Conservation (phyloP, 139 green algal species). For the Pleodorina starrii region DNA sequence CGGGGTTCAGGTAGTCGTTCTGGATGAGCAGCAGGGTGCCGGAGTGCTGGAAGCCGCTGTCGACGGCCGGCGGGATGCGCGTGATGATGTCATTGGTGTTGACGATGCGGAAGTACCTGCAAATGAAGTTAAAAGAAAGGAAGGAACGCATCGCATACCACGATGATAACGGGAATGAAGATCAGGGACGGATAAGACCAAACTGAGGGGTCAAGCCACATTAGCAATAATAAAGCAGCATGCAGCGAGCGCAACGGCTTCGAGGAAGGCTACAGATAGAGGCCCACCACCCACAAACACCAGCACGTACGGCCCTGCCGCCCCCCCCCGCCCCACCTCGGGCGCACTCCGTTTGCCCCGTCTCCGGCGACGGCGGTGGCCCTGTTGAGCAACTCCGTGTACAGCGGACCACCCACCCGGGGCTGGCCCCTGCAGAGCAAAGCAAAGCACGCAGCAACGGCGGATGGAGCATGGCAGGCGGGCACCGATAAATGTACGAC, state of each 20-base stretch:
- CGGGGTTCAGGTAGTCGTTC: background rate
- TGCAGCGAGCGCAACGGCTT: too few species aligned
- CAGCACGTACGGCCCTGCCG: too few species aligned
- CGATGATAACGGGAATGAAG: too few species aligned
- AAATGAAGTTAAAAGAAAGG: too few species aligned
- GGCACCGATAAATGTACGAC: background rate
- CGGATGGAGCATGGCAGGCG: background rate
- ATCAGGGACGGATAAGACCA: too few species aligned
- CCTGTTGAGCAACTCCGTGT: background rate
- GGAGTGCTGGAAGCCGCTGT: slow-evolving; percentile 1
- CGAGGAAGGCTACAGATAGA: too few species aligned
- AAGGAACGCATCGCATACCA: too few species aligned
- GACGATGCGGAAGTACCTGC: background rate
- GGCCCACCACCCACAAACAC: too few species aligned
- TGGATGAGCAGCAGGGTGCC: background rate
- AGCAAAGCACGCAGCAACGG: too few species aligned
- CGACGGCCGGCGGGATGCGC: background rate
- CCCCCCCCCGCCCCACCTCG: background rate
- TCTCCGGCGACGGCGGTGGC: background rate
- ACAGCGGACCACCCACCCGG: background rate
- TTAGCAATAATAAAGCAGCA: too few species aligned
- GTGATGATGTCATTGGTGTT: background rate
- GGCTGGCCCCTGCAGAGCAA: background rate
- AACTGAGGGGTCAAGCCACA: too few species aligned
- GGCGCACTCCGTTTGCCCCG: background rate